Percentiles rank a stretch among this genome's conserved stretches.
Evolutionary conservation across 2,329 filamentous ascomycete species (phyloP).

Genomic region (Aspergillus jensenii): DNA sequence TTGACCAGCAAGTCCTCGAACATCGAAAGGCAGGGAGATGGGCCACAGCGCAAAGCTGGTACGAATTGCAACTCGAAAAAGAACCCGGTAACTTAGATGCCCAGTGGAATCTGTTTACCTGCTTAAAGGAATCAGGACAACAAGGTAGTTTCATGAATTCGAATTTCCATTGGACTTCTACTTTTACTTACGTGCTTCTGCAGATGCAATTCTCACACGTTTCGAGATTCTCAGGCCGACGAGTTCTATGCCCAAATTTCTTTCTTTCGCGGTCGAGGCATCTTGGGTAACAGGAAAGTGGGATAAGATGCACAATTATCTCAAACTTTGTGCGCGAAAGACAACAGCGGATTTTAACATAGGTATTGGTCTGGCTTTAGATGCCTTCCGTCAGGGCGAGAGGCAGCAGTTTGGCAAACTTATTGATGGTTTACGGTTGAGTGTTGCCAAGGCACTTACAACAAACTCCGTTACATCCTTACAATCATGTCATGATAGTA

Average conservation of each 20-base stretch:
- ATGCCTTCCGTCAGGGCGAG: slow-evolving; percentile 58
- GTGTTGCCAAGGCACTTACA: slow-evolving; percentile 72
- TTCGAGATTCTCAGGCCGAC: slow-evolving; percentile 70
- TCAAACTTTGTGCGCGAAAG: slow-evolving; percentile 39
- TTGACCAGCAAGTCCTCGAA: slow-evolving; percentile 89
- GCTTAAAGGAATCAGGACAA: slow-evolving; percentile 92
- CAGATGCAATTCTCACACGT: slow-evolving; percentile 82
- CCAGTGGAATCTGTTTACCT: slow-evolving; percentile 80
- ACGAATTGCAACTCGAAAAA: slow-evolving; percentile 83
- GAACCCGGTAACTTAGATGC: slow-evolving; percentile 73
- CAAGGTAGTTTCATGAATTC: slow-evolving; percentile 61
- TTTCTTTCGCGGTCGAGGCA: slow-evolving; percentile 86
- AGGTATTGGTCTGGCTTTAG: slow-evolving; percentile 68
- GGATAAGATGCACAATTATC: slow-evolving; percentile 69
- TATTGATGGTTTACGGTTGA: slow-evolving; percentile 66
- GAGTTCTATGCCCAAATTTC: slow-evolving; percentile 59
- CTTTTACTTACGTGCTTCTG: background rate
- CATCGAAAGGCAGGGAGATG: slow-evolving; percentile 91
- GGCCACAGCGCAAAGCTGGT: slow-evolving; percentile 96
- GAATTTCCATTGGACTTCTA: background rate
- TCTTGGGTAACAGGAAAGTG: slow-evolving; percentile 88
- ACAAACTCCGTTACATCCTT: slow-evolving; percentile 76
- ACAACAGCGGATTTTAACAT: slow-evolving; percentile 73
- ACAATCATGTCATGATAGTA: slow-evolving; percentile 77
- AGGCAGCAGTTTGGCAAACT: slow-evolving; percentile 54